Conservation (phyloP, 495 filamentous ascomycete genomes). For the Penicillium arizonense region DNA sequence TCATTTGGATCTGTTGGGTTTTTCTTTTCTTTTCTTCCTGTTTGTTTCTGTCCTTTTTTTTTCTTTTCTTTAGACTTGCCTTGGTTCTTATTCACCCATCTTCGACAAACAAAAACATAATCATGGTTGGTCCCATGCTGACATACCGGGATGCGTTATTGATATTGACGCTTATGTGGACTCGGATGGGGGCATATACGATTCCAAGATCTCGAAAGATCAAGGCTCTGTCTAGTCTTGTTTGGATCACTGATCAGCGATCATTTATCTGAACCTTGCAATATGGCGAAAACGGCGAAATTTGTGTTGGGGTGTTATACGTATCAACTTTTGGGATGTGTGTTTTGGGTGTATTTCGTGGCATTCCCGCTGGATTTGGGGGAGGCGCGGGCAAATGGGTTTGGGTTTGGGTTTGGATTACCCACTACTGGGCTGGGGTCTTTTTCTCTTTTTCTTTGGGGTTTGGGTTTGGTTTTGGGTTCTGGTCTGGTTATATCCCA, state of each 20-base stretch:
- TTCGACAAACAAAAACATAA: background rate
- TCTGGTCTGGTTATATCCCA: constrained; percentile 31
- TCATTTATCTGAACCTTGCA: no score
- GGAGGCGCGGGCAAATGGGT: background rate
- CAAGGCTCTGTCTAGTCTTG: background rate
- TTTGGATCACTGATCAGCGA: no score
- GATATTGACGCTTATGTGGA: background rate
- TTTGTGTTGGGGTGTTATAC: constrained; percentile 1
- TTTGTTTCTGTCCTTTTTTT: background rate
- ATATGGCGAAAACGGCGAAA: constrained; percentile 1
- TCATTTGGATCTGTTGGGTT: constrained; percentile 6
- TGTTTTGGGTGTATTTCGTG: background rate
- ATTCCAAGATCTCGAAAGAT: background rate
- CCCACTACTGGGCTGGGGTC: background rate
- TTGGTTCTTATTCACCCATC: constrained; percentile 9
- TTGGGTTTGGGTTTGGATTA: constrained; percentile 10
- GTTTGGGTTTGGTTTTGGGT: constrained; percentile 13
- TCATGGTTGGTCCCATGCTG: constrained; percentile 1
- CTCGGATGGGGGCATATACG: background rate
- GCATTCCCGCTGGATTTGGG: no score
- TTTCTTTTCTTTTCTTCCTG: constrained; percentile 2
- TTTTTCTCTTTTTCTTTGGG: constrained; percentile 4
- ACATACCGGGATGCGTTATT: background rate
- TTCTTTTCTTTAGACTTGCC: constrained; percentile 15
- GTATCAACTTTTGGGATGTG: background rate